phyloP scores from a whole-genome alignment of 371 early-diverging fungal genomes.

The Polyrhizophydium stewartii region DNA sequence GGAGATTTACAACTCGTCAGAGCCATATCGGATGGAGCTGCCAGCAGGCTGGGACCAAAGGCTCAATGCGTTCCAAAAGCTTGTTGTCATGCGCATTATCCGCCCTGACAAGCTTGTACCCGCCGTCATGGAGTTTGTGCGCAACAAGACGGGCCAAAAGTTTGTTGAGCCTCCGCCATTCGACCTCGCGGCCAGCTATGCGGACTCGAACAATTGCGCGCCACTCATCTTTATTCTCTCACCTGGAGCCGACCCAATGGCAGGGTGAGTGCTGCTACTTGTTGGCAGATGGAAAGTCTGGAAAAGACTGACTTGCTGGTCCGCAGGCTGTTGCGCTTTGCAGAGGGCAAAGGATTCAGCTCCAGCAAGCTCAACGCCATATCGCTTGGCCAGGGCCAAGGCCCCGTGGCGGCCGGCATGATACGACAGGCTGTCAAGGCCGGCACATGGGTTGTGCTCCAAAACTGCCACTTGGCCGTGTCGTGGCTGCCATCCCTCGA shows the following conservation, averaged over 20 bases:
- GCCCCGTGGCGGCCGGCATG: constrained; percentile 53
- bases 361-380: constrained; percentile 42
- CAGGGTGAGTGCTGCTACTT: constrained; percentile 24
- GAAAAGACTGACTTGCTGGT: neutral
- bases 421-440: constrained; percentile 43
- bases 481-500: constrained; percentile 52
- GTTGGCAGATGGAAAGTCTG: neutral
- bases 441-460: constrained; percentile 55
- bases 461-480: constrained; percentile 59
- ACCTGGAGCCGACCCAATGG: constrained; percentile 58
- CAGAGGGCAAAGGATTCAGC: constrained; percentile 43
- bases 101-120: constrained; percentile 50
- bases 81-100: constrained; percentile 40
- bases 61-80: constrained; percentile 40
- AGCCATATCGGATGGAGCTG: constrained; percentile 34
- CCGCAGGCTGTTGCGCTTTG: constrained; percentile 45
- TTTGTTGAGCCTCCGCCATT: constrained; percentile 57
- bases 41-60: constrained; percentile 45
- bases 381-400: constrained; percentile 59
- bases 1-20: constrained; percentile 35
- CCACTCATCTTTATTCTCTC: constrained; percentile 58
- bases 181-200: constrained; percentile 46
- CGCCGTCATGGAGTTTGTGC: constrained; percentile 49
- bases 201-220: constrained; percentile 44
- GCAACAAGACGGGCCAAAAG: constrained; percentile 43